Evolutionary conservation across 768 basidiomycete genomes (phyloP), one percentile per base, ranked within the genome.

Genomic region (Strobilomyces confusus): DNA sequence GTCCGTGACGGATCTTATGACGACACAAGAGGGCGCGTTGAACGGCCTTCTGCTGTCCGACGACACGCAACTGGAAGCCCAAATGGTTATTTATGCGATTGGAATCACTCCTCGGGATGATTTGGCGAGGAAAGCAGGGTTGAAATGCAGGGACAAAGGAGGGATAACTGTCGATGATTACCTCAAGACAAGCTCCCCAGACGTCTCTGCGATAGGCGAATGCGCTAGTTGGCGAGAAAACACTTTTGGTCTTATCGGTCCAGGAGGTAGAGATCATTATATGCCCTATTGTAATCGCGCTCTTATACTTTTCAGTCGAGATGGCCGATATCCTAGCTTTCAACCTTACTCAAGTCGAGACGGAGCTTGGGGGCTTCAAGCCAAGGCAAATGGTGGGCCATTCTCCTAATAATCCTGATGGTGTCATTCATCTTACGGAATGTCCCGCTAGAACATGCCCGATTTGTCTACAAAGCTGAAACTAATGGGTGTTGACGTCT

Each of bases 321-420:
- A 89, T 89, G 87, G 87, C 87, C 20, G 82, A 86, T 56, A 81
- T 89, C 52, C 72, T 90, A 1, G 73, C 86, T 1, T 87, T 84
- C 74, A 90, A 90, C 68, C 69, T 90, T 9, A 83, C 83, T 20
- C 77, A 82, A 68, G 76, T 75, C 0, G 61, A 75, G 46, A 79
- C 77, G 4, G 64, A 57, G 3, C 56, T 69, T 1, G 77, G 77
- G 19, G 63, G 66, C 0, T 77, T 76, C 62, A 66, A 66, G 50
- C 70, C 72, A 15, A 65, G 80, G 32, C 69, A 72, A 54, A 80
- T 81, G 80, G 72, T 71, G 37, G 3, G 68, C 22, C 19, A 23
- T 19, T 33, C 22, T 46, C 44, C 45, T 9, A 17, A 32, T 22
- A 5, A 14, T 13, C 19, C n/a, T n/a, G n/a, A n/a, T n/a, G 23